Conservation (phyloP, 2,329 filamentous ascomycete genomes). For the Fusarium neocosmosporiellum region DNA sequence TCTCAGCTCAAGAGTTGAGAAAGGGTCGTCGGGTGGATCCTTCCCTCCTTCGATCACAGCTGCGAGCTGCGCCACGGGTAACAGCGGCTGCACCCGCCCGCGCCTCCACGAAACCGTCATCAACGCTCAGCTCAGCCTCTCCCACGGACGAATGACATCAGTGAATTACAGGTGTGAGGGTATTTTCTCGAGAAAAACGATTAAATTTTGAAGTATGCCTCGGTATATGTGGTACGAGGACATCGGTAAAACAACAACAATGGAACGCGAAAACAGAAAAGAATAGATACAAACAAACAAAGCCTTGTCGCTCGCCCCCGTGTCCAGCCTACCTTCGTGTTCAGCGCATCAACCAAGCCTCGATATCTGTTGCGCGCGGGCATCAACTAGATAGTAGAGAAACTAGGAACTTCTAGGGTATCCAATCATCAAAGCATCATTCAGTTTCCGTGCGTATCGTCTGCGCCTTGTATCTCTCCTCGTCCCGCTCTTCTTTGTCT, state of each 20-base stretch:
- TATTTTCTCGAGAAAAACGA: neutral
- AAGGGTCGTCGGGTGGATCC: neutral
- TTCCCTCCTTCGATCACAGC: neutral
- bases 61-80: slow-evolving; percentile 23
- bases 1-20: slow-evolving; percentile 7
- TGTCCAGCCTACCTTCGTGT: neutral
- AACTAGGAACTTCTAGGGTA: slow-evolving; percentile 10
- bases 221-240: neutral
- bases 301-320: neutral
- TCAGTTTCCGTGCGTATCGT: neutral
- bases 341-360: neutral
- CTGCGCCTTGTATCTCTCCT: neutral
- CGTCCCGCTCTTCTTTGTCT: neutral
- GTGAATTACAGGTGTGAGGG: neutral
- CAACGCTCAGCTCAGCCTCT: slow-evolving; percentile 19
- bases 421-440: neutral
- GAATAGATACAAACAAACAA: neutral
- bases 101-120: slow-evolving; percentile 12
- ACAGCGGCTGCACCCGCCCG: slow-evolving; percentile 27
- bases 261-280: neutral
- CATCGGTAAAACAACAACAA: neutral
- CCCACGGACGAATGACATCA: neutral
- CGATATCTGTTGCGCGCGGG: slow-evolving; percentile 4
- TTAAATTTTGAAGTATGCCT: neutral
- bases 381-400: neutral